Conservation (phyloP, 2,329 filamentous ascomycete species). For the Trichoderma asperellum region DNA sequence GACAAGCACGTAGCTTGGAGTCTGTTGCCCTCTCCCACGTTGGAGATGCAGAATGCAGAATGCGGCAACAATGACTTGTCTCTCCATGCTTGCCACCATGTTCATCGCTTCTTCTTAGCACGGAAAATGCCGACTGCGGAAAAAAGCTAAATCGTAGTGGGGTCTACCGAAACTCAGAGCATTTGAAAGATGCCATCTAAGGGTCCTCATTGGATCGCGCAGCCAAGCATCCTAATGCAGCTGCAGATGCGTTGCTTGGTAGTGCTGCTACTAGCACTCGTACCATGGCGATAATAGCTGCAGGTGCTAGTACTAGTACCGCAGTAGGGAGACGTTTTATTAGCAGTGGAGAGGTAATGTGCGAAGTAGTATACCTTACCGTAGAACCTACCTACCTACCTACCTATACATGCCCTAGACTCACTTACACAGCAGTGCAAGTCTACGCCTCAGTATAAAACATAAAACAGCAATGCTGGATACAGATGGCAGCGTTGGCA, state of each 20-base stretch:
- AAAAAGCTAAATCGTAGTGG: slow-evolving; percentile 24
- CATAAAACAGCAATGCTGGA: neutral
- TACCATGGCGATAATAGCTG: slow-evolving; percentile 1
- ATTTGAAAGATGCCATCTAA: neutral
- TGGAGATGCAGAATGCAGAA: neutral
- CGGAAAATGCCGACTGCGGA: slow-evolving; percentile 27
- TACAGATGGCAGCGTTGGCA: neutral
- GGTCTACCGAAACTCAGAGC: slow-evolving; percentile 3
- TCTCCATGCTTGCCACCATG: slow-evolving; percentile 4
- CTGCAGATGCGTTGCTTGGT: slow-evolving; percentile 5
- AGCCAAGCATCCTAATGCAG: slow-evolving; percentile 1
- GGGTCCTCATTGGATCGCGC: slow-evolving; percentile 6
- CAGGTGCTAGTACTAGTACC: neutral
- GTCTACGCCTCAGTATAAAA: neutral
- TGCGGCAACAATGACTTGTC: slow-evolving; percentile 1
- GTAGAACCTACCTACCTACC: too few relatives aligned
- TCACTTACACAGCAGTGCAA: neutral
- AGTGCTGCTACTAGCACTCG: neutral
- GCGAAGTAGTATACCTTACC: neutral
- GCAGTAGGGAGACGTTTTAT: neutral
- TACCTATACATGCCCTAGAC: neutral
- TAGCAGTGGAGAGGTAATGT: neutral
- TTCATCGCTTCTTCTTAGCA: slow-evolving; percentile 11
- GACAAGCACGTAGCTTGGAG: neutral
- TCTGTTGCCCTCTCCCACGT: neutral